Conservation (phyloP, 176 grass and related monocot genomes). For the Aegilops sharonensis region DNA sequence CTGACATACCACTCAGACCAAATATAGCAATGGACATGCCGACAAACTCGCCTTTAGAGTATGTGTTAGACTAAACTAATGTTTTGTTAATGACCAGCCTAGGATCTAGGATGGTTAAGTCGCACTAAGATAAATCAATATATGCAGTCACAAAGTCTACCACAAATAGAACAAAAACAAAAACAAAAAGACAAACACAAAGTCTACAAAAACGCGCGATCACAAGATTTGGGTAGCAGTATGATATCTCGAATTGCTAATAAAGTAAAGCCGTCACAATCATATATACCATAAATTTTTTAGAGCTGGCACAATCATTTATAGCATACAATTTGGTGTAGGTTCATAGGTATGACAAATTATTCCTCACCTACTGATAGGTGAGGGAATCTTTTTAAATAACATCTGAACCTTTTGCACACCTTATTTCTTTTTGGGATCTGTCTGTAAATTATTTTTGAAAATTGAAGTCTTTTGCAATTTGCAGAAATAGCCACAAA, state of each 20-base stretch:
- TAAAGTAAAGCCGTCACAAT: background rate
- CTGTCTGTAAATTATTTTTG: background rate
- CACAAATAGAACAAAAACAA: too few species aligned
- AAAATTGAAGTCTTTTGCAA: too few species aligned
- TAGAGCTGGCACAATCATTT: background rate
- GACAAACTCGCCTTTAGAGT: too few species aligned
- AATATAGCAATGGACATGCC: too few species aligned
- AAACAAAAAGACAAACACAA: background rate
- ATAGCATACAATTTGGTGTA: background rate
- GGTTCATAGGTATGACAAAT: conserved; percentile 27
- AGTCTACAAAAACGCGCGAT: background rate
- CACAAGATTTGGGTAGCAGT: conserved; percentile 6
- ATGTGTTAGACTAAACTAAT: too few species aligned
- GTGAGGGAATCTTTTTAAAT: background rate
- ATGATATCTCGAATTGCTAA: background rate
- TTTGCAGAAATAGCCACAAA: background rate
- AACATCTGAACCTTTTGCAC: background rate
- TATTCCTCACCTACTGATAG: conserved; percentile 12
- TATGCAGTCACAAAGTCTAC: too few species aligned
- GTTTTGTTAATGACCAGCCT: too few species aligned
- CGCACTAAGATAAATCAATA: too few species aligned
- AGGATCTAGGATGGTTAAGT: too few species aligned
- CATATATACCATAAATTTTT: background rate
- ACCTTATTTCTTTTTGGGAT: background rate
- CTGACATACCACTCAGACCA: too few species aligned